Evolutionary conservation across 176 grass and related monocot species (phyloP).

Genomic region (Oryza australiensis): DNA sequence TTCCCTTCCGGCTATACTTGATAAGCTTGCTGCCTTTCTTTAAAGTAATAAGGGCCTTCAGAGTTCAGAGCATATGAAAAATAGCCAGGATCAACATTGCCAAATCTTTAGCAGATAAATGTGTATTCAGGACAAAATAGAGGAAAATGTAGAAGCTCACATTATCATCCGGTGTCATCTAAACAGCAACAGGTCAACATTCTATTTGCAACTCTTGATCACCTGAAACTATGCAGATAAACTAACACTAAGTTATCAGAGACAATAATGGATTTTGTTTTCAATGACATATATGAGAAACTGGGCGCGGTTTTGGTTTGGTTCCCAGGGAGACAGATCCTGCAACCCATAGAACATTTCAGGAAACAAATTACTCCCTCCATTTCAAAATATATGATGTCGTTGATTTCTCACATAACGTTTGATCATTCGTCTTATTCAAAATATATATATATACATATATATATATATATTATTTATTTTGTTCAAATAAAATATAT

Average conservation of each 20-base stretch:
- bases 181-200: conserved; percentile 59
- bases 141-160: conserved; percentile 23
- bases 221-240: conserved; percentile 30
- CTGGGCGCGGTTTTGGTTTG: neutral
- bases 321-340: neutral
- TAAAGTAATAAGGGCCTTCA: conserved; percentile 62
- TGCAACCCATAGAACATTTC: neutral
- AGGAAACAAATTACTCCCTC: too few species aligned
- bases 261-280: neutral
- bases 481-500: too few species aligned
- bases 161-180: conserved; percentile 64
- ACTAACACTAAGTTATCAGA: neutral
- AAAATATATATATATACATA: too few species aligned
- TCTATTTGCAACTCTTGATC: conserved; percentile 46
- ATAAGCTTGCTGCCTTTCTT: conserved; percentile 73
- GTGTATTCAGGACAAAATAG: neutral
- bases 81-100: neutral
- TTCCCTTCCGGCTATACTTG: conserved; percentile 78
- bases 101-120: neutral
- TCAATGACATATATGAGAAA: neutral
- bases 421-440: too few species aligned
- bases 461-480: too few species aligned
- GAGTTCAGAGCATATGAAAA: neutral
- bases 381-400: too few species aligned
- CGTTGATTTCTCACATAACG: too few species aligned